Percentiles rank a stretch among this genome's conserved stretches.
These are phyloP conservation scores for Neofusicoccum kwambonambiense DNA, from an alignment of 2,329 filamentous ascomycete genomes.

Conservation along the genomic window DNA sequence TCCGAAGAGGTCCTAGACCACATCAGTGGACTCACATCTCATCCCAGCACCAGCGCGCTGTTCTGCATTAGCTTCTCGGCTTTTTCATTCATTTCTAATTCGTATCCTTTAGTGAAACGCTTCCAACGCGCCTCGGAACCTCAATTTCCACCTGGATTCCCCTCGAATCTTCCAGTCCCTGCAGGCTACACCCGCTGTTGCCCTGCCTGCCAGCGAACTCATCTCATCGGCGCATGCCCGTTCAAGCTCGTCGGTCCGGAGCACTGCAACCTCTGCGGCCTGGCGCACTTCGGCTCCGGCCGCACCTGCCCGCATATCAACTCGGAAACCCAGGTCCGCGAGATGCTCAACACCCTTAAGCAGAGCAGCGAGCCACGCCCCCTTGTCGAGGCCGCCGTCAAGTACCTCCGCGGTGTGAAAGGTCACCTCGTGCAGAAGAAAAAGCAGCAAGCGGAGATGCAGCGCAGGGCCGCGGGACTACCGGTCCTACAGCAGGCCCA, in stretches of 20 bases:
- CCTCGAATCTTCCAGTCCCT: slow-evolving; percentile 25
- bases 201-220: slow-evolving; percentile 53
- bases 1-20: too few species aligned
- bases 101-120: slow-evolving; percentile 27
- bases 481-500: not conserved
- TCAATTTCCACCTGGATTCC: slow-evolving; percentile 30
- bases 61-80: too few species aligned
- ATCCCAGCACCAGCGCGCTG: too few species aligned
- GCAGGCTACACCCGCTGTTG: slow-evolving; percentile 40
- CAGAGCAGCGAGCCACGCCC: slow-evolving; percentile 55
- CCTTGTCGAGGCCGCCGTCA: slow-evolving; percentile 54
- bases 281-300: slow-evolving; percentile 57
- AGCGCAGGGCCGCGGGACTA: not conserved
- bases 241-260: slow-evolving; percentile 60
- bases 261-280: slow-evolving; percentile 63
- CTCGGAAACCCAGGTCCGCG: slow-evolving; percentile 61
- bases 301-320: slow-evolving; percentile 62
- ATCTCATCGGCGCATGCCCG: slow-evolving; percentile 59
- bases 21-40: too few species aligned
- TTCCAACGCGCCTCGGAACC: slow-evolving; percentile 29
- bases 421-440: slow-evolving; percentile 55
- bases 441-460: slow-evolving; percentile 32
- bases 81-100: not conserved
- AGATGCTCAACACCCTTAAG: slow-evolving; percentile 64
- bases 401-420: slow-evolving; percentile 58